Conservation (phyloP, 345 rosid species). For the Aurinia saxatilis region DNA sequence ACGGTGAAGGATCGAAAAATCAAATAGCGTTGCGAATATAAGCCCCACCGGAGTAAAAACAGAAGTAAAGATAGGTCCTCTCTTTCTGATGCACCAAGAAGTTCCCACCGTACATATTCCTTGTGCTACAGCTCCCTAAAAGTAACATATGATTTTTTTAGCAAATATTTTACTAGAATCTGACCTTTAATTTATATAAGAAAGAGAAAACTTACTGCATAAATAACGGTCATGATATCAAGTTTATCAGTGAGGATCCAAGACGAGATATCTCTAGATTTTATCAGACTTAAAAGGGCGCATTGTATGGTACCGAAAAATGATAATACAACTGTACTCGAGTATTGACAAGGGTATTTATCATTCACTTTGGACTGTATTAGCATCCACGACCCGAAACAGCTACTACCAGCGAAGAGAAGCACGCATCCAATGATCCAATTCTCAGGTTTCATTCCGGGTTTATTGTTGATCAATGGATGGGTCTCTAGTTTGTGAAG, state of each 20-base stretch:
- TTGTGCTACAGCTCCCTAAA: slow-evolving; percentile 32
- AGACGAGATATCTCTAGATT: slow-evolving; percentile 16
- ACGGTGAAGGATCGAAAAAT: slow-evolving; percentile 28
- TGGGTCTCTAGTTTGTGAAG: slow-evolving; percentile 7
- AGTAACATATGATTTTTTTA: not conserved
- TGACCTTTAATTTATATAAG: not conserved
- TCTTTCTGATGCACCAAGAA: slow-evolving; percentile 31
- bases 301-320: slow-evolving; percentile 31
- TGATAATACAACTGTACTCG: slow-evolving; percentile 25
- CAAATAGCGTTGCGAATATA: slow-evolving; percentile 31
- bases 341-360: slow-evolving; percentile 28
- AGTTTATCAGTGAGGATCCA: slow-evolving; percentile 29
- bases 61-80: slow-evolving; percentile 35
- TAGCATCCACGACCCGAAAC: slow-evolving; percentile 29
- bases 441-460: slow-evolving; percentile 11
- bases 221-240: slow-evolving; percentile 26
- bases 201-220: slow-evolving; percentile 16
- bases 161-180: not conserved
- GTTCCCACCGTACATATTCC: slow-evolving; percentile 35
- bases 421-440: slow-evolving; percentile 29
- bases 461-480: not conserved
- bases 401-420: slow-evolving; percentile 22
- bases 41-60: slow-evolving; percentile 31
- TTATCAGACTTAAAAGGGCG: slow-evolving; percentile 29
- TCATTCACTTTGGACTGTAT: slow-evolving; percentile 30